Conservation (phyloP, 2,329 filamentous ascomycete genomes). For the Elsinoe perseae region DNA sequence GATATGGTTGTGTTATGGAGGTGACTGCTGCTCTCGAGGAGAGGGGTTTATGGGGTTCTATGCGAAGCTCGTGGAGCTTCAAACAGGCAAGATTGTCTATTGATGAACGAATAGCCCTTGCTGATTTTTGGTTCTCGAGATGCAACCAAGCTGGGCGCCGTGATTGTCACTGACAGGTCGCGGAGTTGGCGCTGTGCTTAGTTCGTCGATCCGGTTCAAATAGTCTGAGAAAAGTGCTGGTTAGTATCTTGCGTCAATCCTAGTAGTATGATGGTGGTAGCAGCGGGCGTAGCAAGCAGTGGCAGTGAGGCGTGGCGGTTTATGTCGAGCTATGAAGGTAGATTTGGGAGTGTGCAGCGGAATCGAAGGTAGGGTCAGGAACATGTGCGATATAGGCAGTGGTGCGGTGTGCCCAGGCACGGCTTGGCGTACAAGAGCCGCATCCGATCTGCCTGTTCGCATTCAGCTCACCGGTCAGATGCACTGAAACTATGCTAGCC, state of each 20-base stretch:
- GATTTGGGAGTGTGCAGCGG: neutral
- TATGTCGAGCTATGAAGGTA: neutral
- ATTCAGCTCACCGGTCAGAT: neutral
- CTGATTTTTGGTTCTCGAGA: too few species aligned
- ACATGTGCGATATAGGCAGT: slow-evolving; percentile 7
- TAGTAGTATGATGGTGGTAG: neutral
- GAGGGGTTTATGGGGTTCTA: neutral
- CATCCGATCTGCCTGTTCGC: too few species aligned
- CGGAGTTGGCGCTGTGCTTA: too few species aligned
- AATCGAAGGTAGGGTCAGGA: neutral
- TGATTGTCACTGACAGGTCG: too few species aligned
- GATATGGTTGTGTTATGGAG: slow-evolving; percentile 20
- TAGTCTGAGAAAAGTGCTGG: neutral
- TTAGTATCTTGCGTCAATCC: neutral
- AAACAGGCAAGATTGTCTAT: too few species aligned
- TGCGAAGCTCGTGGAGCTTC: too few species aligned
- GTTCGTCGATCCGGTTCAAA: too few species aligned
- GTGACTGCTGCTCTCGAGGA: neutral
- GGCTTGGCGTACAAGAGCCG: neutral
- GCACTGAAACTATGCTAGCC: too few species aligned
- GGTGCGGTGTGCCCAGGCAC: slow-evolving; percentile 12
- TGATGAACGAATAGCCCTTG: too few species aligned
- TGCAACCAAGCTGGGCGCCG: too few species aligned
- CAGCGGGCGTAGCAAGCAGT: neutral
- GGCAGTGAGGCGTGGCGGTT: neutral